Percentiles rank a stretch among this genome's conserved stretches.
These are phyloP conservation scores for Elongisporangium anandrum DNA, from an alignment of 352 stramenopile genomes.

Conservation along the genomic window DNA sequence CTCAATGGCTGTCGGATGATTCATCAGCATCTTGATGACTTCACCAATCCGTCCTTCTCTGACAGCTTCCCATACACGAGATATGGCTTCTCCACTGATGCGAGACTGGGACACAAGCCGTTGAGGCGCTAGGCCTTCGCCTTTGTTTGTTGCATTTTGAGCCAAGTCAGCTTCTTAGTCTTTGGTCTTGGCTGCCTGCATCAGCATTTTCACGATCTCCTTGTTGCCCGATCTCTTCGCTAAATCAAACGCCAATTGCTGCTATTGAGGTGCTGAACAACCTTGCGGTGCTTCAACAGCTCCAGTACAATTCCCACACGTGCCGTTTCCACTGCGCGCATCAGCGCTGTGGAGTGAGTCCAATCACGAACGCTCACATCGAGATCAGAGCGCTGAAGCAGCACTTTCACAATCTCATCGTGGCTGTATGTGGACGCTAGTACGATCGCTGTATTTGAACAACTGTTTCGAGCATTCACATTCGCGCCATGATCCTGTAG, in stretches of 20 bases:
- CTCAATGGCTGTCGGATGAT: neutral
- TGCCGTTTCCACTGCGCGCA: too few species aligned
- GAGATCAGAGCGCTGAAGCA: too few species aligned
- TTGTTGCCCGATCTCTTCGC: neutral
- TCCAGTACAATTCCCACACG: neutral
- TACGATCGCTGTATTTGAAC: too few species aligned
- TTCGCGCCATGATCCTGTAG: neutral
- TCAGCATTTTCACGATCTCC: neutral
- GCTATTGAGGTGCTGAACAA: neutral
- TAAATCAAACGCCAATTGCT: neutral
- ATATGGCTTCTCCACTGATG: neutral
- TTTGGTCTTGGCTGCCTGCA: neutral
- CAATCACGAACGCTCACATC: too few species aligned
- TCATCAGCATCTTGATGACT: neutral
- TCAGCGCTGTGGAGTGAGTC: too few species aligned
- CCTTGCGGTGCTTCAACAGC: neutral
- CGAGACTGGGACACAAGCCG: neutral
- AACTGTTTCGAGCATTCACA: too few species aligned
- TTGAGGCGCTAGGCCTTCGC: neutral
- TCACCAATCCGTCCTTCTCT: neutral
- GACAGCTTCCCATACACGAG: neutral
- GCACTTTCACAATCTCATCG: too few species aligned
- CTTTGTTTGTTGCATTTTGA: neutral
- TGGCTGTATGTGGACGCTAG: too few species aligned
- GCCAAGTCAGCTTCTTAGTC: too few species aligned